These are phyloP conservation scores for Metschnikowia lunata DNA, from an alignment of 805 yeast genomes.

Conservation along the genomic window DNA sequence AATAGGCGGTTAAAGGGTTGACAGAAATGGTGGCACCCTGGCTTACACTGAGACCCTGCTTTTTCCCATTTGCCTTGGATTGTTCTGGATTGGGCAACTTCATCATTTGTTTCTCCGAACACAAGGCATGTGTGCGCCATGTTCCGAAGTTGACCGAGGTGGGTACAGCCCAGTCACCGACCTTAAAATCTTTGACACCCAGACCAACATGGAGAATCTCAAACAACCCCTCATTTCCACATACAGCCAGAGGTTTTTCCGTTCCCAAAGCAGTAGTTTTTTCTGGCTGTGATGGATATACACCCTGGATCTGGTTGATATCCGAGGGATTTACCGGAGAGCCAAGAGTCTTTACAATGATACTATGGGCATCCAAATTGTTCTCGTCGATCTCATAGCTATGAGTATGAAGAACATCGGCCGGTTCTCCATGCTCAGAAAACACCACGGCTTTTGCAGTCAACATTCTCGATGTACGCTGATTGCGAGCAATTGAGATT, in stretches of 20 bases:
- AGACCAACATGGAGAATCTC: constrained; percentile 18
- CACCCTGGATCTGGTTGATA: constrained; percentile 45
- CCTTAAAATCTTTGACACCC: constrained; percentile 11
- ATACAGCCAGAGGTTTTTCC: constrained; percentile 27
- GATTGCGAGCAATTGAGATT: constrained; percentile 5
- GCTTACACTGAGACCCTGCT: constrained; percentile 31
- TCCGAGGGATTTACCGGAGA: constrained; percentile 44
- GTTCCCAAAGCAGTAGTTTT: constrained; percentile 54
- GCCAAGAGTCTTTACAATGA: constrained; percentile 33
- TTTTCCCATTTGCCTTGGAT: constrained; percentile 35
- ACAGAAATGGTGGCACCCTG: constrained; percentile 89
- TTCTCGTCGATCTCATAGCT: constrained; percentile 46
- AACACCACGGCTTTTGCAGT: constrained; percentile 67
- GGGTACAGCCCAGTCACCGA: constrained; percentile 86
- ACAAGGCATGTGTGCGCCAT: constrained; percentile 77
- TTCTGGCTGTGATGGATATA: constrained; percentile 44
- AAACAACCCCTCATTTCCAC: constrained; percentile 20
- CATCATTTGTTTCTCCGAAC: constrained; percentile 49
- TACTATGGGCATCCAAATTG: constrained; percentile 33
- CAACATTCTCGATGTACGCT: constrained; percentile 26
- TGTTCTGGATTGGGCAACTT: constrained; percentile 52
- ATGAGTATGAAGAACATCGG: constrained; percentile 50
- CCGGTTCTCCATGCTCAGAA: constrained; percentile 63
- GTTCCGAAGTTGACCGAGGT: constrained; percentile 78
- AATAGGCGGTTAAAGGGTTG: constrained; percentile 89